Base-by-base conservation (phyloP, 176 grass and related monocot species). In the Coix lacrymajobi region DNA sequence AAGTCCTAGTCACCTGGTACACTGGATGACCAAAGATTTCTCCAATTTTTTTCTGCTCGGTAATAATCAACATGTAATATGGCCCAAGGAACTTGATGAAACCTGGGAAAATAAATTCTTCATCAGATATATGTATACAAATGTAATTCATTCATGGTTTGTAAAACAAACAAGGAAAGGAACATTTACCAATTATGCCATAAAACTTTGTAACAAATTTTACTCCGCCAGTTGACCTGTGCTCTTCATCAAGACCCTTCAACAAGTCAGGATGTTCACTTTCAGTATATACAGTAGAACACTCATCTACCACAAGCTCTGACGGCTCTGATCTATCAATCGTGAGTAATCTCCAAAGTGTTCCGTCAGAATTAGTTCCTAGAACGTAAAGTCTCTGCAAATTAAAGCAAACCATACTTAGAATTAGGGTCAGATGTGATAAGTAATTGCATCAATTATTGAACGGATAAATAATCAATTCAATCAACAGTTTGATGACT, bases 41-140 rank as follows among this genome's bases (percentile, higher is more conserved):
- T 24, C 96, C 96, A 71, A 98, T 95, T 88, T 83, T 81, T 73
- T 86, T 90, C 34, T 82, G 86, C 60, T 93, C 89, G 0, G 96
- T 98, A 79, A 98, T 90, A 79, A 98, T 83, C 82, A 95, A 65
- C 92, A 98, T 98, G 72, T 98, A 98, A 78, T 88, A 98, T 24
- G 96, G 92, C 31, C 92, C 96, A 71, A 95, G 82, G 14, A 98
- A 95, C 56, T 91, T 98, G 30, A 98, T 84, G 74, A 95, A 95
- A 88, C 96, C 96, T 98, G 83, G 17, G n/a, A 40, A 70, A 8
- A 62, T 4, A 66, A 70, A 51, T 80, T 28, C 11, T 25, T 38
- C 41, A 85, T 65, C 24, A 87, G 85, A 81, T 62, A 40, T 4
- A 83, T 20, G 52, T 3, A 62, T 71, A 45, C 8, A 49, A 54